Base-by-base conservation (phyloP, 2,329 filamentous ascomycete genomes). In the Colletotrichum sp. region DNA sequence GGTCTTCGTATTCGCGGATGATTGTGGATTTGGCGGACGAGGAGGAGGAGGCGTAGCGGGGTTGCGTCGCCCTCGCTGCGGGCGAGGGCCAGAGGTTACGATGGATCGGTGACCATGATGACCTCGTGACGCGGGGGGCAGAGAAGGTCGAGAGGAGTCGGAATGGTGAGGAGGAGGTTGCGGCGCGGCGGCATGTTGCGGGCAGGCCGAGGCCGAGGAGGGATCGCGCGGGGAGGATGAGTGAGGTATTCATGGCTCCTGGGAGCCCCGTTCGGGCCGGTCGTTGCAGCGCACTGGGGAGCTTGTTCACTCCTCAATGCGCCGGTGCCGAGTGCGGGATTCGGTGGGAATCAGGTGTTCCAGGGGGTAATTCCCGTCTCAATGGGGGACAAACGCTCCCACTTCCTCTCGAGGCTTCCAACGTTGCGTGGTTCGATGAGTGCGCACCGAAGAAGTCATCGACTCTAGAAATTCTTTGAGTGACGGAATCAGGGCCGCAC, bases 1-100 rank as follows among this genome's bases (percentile, higher is more conserved):
- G 82, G 66, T 92, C 85, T 72, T 89, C 86, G 80, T 92, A 93
- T 76, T 88, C 82, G n/a, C 84, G 88, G 74, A 91, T 84, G 66
- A 88, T 79, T 36, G 28, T 30, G 58, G 69, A 52, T 13, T 67
- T 56, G 43, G 36, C 67, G 13, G 28, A n/a, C 66, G 78, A 80
- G 55, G 71, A 65, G n/a, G 67, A 71, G 52, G 65, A 71, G 6
- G 32, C 56, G 16, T 43, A 34, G 62, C 56, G 58, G 58, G n/a
- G 30, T 8, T 38, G 63, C 13, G 32, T 30, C 24, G 55, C 62
- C 18, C 30, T 36, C 38, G 68, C 52, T 24, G 73, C 56, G 18
- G 69, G 30, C 69, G 63, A 74, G n/a, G 74, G 73, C 63, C 71
- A 71, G 24, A 48, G 52, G 43, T 26, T 58, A 38, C 24, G 59